A percentile compares a stretch with the other conserved stretches of the same genome.
Evolutionary conservation across 768 basidiomycete genomes (phyloP).

Genomic region (Panaeolus papilionaceus): DNA sequence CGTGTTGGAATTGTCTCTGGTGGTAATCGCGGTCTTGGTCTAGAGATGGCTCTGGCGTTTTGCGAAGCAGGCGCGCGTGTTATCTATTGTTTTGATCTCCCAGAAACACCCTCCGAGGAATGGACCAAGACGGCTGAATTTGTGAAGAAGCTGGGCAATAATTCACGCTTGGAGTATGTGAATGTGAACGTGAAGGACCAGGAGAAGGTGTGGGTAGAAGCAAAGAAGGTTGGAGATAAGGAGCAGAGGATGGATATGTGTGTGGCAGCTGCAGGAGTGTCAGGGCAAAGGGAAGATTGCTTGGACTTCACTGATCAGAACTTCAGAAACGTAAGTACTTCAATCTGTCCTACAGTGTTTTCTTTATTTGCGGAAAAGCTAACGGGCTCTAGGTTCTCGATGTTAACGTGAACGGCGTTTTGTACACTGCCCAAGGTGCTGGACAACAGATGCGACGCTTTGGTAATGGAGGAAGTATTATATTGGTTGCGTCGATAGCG

Average conservation of each 20-base stretch:
- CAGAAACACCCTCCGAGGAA: conserved; percentile 59
- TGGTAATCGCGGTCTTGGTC: conserved; percentile 72
- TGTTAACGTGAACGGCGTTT: conserved; percentile 70
- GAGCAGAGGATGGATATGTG: conserved; percentile 82
- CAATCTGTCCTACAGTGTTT: no score
- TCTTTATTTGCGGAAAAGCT: no score
- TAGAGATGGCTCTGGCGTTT: conserved; percentile 83
- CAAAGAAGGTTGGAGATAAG: conserved; percentile 62
- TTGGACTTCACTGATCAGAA: conserved; percentile 61
- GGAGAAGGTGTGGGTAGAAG: conserved; percentile 59
- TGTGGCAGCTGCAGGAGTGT: conserved; percentile 79
- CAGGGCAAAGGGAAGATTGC: conserved; percentile 64
- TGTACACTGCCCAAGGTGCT: conserved; percentile 70
- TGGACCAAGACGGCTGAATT: conserved; percentile 61
- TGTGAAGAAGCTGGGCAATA: conserved; percentile 50
- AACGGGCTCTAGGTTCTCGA: conserved; percentile 56
- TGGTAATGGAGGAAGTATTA: conserved; percentile 60
- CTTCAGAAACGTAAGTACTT: not conserved
- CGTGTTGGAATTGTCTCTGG: conserved; percentile 69
- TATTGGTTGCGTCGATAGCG: conserved; percentile 72
- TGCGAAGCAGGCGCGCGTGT: conserved; percentile 75
- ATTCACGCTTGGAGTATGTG: conserved; percentile 61
- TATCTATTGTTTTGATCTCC: conserved; percentile 74
- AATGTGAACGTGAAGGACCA: conserved; percentile 72
- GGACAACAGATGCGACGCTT: conserved; percentile 67